A percentile compares a stretch with the other conserved stretches of the same genome.
Evolutionary conservation across 2,329 filamentous ascomycete genomes (phyloP).

Genomic region (Orbilia ellipsospora): DNA sequence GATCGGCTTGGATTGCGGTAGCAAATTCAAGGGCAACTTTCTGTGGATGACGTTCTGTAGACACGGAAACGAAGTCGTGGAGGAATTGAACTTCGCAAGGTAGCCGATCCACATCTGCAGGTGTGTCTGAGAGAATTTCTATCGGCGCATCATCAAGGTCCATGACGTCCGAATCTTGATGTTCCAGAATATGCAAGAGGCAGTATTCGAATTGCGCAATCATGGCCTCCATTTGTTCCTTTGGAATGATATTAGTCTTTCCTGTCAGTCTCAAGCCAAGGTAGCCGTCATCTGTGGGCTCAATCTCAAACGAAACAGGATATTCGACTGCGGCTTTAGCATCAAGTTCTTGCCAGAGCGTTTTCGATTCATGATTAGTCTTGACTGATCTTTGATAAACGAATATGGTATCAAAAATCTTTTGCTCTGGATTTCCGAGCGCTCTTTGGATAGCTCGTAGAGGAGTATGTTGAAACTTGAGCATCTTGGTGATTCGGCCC

Average conservation of each 20-base stretch:
- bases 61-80: conserved; percentile 80
- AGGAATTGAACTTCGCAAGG: conserved; percentile 71
- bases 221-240: conserved; percentile 74
- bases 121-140: conserved; percentile 72
- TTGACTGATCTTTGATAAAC: conserved; percentile 76
- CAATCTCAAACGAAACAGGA: conserved; percentile 81
- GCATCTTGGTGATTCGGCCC: conserved; percentile 72
- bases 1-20: conserved; percentile 66
- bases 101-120: conserved; percentile 71
- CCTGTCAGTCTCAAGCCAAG: conserved; percentile 76
- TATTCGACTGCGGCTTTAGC: conserved; percentile 78
- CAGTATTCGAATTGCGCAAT: conserved; percentile 77
- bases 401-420: conserved; percentile 85
- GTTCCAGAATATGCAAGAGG: conserved; percentile 70
- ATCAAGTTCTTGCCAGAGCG: conserved; percentile 71
- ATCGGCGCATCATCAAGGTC: conserved; percentile 61
- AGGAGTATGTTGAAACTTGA: conserved; percentile 77
- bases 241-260: conserved; percentile 73
- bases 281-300: conserved; percentile 66
- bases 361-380: conserved; percentile 49
- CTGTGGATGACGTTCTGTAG: conserved; percentile 69
- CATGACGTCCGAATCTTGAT: conserved; percentile 64
- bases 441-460: conserved; percentile 78
- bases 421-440: conserved; percentile 72
- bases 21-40: conserved; percentile 81